phyloP scores from a whole-genome alignment of 2,329 filamentous ascomycete genomes.

The Botrytis pseudocinerea region DNA sequence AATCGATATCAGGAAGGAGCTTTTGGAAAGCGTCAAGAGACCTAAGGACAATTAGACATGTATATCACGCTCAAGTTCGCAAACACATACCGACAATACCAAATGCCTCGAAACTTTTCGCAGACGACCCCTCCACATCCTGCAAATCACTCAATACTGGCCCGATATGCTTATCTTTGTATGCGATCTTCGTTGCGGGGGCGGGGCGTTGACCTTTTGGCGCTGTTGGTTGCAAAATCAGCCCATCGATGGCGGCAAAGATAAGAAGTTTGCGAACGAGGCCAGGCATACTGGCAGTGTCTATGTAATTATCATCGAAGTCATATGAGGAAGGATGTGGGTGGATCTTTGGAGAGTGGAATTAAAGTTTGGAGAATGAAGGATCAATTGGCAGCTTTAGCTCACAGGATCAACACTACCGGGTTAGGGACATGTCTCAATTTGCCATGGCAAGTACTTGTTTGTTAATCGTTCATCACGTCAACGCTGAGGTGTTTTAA shows the following conservation, averaged over 20 bases:
- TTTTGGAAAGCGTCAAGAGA: conserved; percentile 76
- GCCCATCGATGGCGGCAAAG: conserved; percentile 41
- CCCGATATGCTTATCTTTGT: conserved; percentile 37
- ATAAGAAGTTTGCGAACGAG: conserved; percentile 41
- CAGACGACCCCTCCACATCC: conserved; percentile 23
- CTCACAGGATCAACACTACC: conserved; percentile 14
- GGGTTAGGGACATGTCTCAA: neutral
- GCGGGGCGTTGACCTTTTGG: conserved; percentile 36
- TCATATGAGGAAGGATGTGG: neutral
- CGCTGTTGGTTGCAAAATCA: conserved; percentile 40
- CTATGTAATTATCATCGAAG: conserved; percentile 30
- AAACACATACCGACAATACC: conserved; percentile 41
- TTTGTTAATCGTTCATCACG: neutral
- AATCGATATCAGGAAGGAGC: conserved; percentile 84
- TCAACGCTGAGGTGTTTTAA: neutral
- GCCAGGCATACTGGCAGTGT: conserved; percentile 39
- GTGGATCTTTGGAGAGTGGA: neutral
- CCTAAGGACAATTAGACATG: conserved; percentile 53
- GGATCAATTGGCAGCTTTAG: conserved; percentile 16
- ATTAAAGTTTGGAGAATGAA: conserved; percentile 15
- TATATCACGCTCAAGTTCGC: neutral
- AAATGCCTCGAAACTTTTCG: conserved; percentile 41
- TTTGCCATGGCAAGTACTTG: neutral
- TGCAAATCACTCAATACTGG: conserved; percentile 28
- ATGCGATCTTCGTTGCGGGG: conserved; percentile 39